These are phyloP conservation scores for Phtheirospermum japonicum DNA, from an alignment of 257 asterid species.

Conservation along the genomic window DNA sequence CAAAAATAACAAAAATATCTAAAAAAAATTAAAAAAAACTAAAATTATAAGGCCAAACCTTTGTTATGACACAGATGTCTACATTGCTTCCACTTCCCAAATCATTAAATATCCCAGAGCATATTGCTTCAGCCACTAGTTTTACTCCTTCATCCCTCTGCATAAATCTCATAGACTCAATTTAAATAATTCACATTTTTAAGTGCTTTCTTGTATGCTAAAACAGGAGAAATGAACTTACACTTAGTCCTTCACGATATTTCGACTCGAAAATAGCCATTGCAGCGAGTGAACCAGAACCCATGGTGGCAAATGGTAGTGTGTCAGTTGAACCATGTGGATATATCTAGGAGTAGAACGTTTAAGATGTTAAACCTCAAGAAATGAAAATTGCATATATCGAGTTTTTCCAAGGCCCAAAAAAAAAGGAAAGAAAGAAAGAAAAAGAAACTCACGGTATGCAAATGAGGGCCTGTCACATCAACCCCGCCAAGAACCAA, in stretches of 20 bases:
- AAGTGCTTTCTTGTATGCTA: slow-evolving; percentile 5
- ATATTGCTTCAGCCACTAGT: slow-evolving; percentile 82
- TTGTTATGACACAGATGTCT: slow-evolving; percentile 79
- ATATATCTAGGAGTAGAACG: slow-evolving; percentile 56
- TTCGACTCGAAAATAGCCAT: slow-evolving; percentile 88
- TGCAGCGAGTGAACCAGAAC: slow-evolving; percentile 98
- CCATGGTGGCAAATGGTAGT: slow-evolving; percentile 96
- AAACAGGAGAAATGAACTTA: slow-evolving; percentile 40
- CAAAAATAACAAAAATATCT: slow-evolving; percentile 6
- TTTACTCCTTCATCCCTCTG: slow-evolving; percentile 88
- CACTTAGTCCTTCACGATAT: slow-evolving; percentile 78
- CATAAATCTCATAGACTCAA: slow-evolving; percentile 25
- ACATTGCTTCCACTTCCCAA: slow-evolving; percentile 99
- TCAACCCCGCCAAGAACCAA: slow-evolving; percentile 98
- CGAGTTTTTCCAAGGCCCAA: background rate
- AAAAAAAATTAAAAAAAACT: slow-evolving; percentile 11
- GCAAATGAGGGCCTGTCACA: slow-evolving; percentile 86
- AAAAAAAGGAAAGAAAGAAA: too few relatives aligned
- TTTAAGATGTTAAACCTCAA: slow-evolving; percentile 23
- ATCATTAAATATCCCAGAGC: slow-evolving; percentile 91
- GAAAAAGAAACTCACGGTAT: slow-evolving; percentile 60
- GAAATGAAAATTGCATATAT: background rate
- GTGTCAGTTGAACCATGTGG: slow-evolving; percentile 99
- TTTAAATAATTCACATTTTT: slow-evolving; percentile 11
- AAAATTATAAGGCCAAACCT: slow-evolving; percentile 43